A percentile compares a stretch with the other conserved stretches of the same genome.
phyloP scores from a whole-genome alignment of 805 yeast species.

The Yamadazyma endophytica region DNA sequence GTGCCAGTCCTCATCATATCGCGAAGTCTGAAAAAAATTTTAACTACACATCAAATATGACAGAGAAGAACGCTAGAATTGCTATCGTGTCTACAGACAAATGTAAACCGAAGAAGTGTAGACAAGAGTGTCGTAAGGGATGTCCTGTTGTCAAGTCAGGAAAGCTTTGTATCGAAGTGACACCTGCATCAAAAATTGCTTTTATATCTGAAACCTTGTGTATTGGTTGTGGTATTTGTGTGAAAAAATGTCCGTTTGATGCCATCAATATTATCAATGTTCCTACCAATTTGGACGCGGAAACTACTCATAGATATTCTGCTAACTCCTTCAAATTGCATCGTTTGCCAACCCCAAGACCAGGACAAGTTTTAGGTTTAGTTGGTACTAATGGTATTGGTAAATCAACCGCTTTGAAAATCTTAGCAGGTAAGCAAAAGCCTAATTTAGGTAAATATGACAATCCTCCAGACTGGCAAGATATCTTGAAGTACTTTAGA shows the following conservation, averaged over 20 bases:
- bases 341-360: constrained; percentile 96
- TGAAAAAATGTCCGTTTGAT: constrained; percentile 96
- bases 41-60: constrained; percentile 16
- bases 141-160: constrained; percentile 99
- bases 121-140: constrained; percentile 94
- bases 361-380: constrained; percentile 96
- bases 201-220: constrained; percentile 91
- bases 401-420: constrained; percentile 93
- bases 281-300: constrained; percentile 89
- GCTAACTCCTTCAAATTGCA: constrained; percentile 97
- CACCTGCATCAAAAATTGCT: constrained; percentile 87
- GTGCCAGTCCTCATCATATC: too few species aligned
- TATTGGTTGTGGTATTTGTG: constrained; percentile 99
- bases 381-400: constrained; percentile 99
- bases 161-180: constrained; percentile 93
- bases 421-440: constrained; percentile 94
- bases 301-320: constrained; percentile 95
- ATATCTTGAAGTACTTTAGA: constrained; percentile 84
- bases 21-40: too few species aligned
- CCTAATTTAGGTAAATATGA: constrained; percentile 94
- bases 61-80: constrained; percentile 66
- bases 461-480: constrained; percentile 97
- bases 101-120: constrained; percentile 97
- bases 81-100: constrained; percentile 93
- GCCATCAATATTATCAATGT: constrained; percentile 94